These are phyloP conservation scores for Globisporangium camurandrum DNA, from an alignment of 352 stramenopile species.

Conservation along the genomic window DNA sequence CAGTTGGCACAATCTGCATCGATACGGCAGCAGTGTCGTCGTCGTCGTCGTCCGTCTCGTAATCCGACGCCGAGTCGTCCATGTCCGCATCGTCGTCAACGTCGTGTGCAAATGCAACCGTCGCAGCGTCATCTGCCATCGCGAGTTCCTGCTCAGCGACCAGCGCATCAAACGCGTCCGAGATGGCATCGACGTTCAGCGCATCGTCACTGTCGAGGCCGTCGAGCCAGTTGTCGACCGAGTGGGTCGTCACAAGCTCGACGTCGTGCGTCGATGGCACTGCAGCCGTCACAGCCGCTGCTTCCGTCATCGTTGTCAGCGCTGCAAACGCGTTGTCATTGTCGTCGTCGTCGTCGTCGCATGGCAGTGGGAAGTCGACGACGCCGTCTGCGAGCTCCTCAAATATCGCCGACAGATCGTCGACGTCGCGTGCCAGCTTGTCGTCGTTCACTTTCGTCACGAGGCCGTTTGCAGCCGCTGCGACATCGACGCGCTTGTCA, in stretches of 20 bases:
- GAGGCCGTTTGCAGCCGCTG: constrained; percentile 21
- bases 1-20: constrained; percentile 36
- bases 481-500: constrained; percentile 22
- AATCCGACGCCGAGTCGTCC: constrained; percentile 21
- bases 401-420: constrained; percentile 70
- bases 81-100: constrained; percentile 26
- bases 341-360: constrained; percentile 34
- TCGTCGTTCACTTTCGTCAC: constrained; percentile 65
- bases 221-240: constrained; percentile 49
- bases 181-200: constrained; percentile 70
- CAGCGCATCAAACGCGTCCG: constrained; percentile 52
- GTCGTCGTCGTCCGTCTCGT: constrained; percentile 21
- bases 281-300: background rate
- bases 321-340: background rate
- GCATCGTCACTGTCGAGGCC: constrained; percentile 55
- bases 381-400: constrained; percentile 57
- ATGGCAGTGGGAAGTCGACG: constrained; percentile 49
- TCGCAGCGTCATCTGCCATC: constrained; percentile 12
- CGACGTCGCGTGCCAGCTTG: constrained; percentile 67
- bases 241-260: constrained; percentile 13
- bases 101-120: constrained; percentile 10
- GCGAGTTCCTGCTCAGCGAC: constrained; percentile 35
- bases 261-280: no score
- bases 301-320: background rate
- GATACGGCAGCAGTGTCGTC: constrained; percentile 10